phyloP scores from a whole-genome alignment of 1,139 yeast genomes.

The Diutina sp. region DNA sequence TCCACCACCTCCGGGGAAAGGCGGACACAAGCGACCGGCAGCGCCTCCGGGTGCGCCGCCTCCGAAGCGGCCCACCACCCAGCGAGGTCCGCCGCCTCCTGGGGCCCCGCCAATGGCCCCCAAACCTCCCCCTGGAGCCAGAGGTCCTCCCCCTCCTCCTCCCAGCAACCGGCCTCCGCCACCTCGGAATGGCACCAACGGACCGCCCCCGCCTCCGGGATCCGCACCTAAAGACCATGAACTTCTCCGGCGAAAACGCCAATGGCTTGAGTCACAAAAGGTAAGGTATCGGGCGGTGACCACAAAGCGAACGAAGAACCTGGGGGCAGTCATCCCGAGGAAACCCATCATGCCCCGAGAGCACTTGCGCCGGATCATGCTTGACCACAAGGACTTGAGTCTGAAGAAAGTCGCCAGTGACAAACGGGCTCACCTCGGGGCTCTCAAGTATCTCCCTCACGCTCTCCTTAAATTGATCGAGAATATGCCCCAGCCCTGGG shows the following conservation, averaged over 20 bases:
- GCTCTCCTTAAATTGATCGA: slow-evolving; percentile 82
- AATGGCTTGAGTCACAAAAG: slow-evolving; percentile 62
- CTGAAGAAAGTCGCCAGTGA: slow-evolving; percentile 75
- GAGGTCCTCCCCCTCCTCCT: background rate
- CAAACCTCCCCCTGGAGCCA: background rate
- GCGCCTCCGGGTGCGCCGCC: background rate
- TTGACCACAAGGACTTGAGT: slow-evolving; percentile 78
- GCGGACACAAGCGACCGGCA: background rate
- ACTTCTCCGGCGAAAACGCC: slow-evolving; percentile 8
- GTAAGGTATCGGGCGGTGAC: slow-evolving; percentile 21
- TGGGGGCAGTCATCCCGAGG: slow-evolving; percentile 38
- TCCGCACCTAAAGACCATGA: background rate
- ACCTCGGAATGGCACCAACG: background rate
- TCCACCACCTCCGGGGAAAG: background rate
- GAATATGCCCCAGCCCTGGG: slow-evolving; percentile 99
- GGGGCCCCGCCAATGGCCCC: background rate
- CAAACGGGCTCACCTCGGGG: slow-evolving; percentile 80
- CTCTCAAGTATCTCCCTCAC: slow-evolving; percentile 91
- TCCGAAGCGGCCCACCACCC: background rate
- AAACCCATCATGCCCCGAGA: slow-evolving; percentile 91
- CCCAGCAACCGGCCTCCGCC: background rate
- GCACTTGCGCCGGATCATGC: slow-evolving; percentile 74
- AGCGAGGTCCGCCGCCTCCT: background rate
- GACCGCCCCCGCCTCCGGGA: background rate
- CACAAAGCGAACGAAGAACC: slow-evolving; percentile 12